These are phyloP conservation scores for Lanzia echinophila DNA, from an alignment of 2,329 filamentous ascomycete species.

Conservation along the genomic window DNA sequence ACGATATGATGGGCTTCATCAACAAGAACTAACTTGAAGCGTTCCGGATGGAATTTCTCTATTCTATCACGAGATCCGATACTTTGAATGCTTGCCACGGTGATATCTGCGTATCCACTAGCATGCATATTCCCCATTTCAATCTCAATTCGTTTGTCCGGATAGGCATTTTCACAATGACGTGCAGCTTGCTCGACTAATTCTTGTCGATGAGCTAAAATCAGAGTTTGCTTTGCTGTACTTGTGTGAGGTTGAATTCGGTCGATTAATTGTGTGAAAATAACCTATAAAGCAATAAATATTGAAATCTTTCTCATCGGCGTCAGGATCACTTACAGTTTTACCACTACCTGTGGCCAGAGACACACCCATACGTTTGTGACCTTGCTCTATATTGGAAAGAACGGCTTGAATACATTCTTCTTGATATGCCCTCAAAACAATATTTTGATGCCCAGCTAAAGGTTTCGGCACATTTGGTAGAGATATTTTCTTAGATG, in stretches of 20 bases:
- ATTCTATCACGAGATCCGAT: slow-evolving; percentile 71
- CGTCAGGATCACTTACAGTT: slow-evolving; percentile 49
- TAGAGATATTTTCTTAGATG: slow-evolving; percentile 3
- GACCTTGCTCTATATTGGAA: slow-evolving; percentile 58
- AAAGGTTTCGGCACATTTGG: background rate
- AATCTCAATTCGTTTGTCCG: slow-evolving; percentile 73
- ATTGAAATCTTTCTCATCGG: background rate
- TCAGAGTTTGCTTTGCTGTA: slow-evolving; percentile 69
- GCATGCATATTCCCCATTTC: slow-evolving; percentile 81
- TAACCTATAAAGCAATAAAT: slow-evolving; percentile 50
- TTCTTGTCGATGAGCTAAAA: slow-evolving; percentile 86
- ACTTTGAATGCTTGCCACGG: slow-evolving; percentile 83
- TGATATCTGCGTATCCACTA: slow-evolving; percentile 80
- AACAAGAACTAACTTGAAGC: slow-evolving; percentile 86
- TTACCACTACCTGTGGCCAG: slow-evolving; percentile 85
- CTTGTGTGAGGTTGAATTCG: slow-evolving; percentile 54
- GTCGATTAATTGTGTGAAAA: slow-evolving; percentile 92
- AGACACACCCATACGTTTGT: slow-evolving; percentile 76
- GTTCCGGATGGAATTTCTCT: slow-evolving; percentile 69
- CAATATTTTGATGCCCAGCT: slow-evolving; percentile 34
- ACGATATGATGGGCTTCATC: slow-evolving; percentile 98
- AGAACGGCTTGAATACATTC: slow-evolving; percentile 84
- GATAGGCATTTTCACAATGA: slow-evolving; percentile 78
- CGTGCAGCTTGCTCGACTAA: slow-evolving; percentile 88
- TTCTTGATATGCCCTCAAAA: slow-evolving; percentile 78